phyloP scores from a whole-genome alignment of 2,329 filamentous ascomycete species.

The Lachnellula hyalina region DNA sequence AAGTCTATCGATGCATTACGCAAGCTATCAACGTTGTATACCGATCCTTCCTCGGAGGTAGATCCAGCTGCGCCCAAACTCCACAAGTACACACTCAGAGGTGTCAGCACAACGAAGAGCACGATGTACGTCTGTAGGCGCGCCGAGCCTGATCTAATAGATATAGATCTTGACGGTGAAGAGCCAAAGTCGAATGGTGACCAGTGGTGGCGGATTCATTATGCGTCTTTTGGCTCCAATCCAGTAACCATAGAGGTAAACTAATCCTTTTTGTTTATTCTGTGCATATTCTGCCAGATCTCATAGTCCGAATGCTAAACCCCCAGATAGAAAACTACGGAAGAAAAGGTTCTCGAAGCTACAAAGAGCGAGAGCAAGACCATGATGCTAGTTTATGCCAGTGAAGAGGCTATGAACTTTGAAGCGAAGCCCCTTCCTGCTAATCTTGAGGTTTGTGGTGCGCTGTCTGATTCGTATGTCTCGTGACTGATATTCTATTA shows the following conservation, averaged over 20 bases:
- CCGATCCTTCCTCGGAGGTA: conserved; percentile 17
- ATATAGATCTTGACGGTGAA: conserved; percentile 33
- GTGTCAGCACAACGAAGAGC: conserved; percentile 43
- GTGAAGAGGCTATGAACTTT: conserved; percentile 41
- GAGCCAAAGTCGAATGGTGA: conserved; percentile 30
- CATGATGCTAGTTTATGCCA: conserved; percentile 49
- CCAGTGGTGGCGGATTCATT: conserved; percentile 53
- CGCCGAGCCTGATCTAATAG: conserved; percentile 38
- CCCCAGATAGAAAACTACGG: conserved; percentile 40
- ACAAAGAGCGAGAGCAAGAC: conserved; percentile 45
- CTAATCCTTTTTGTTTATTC: too few relatives aligned
- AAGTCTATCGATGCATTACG: conserved; percentile 27
- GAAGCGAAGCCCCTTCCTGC: conserved; percentile 35
- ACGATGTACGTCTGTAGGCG: conserved; percentile 47
- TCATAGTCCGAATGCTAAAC: not conserved
- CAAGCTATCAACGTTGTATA: conserved; percentile 38
- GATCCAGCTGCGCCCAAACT: conserved; percentile 21
- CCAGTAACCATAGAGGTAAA: conserved; percentile 46
- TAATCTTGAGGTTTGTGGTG: conserved; percentile 32
- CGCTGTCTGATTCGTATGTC: conserved; percentile 6
- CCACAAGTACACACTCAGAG: conserved; percentile 44
- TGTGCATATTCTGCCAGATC: too few relatives aligned
- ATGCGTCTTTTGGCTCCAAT: conserved; percentile 34
- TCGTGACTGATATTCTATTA: conserved; percentile 26
- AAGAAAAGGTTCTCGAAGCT: conserved; percentile 41